Evolutionary conservation across 495 filamentous ascomycete genomes (phyloP), one percentile per base, ranked within the genome.

Genomic region (Pseudomonodictys pantanalensis): DNA sequence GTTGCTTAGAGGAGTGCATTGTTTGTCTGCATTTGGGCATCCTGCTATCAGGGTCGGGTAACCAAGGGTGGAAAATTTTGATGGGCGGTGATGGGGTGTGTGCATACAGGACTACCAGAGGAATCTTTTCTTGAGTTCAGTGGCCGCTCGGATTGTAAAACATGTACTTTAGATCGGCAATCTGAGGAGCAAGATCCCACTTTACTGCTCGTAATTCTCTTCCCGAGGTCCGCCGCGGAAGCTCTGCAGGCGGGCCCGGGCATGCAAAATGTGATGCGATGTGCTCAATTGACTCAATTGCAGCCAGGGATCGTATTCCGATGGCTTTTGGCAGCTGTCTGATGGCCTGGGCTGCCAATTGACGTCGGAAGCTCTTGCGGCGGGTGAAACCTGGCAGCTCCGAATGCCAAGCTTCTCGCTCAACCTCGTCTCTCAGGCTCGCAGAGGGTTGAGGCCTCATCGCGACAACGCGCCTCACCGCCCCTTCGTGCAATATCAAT

Each of bases 81-180:
- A n/a, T n/a, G n/a, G n/a, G n/a, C n/a, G n/a, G 61, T 55, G 61
- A 55, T 58, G 54, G 61, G 61, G 61, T 64, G 61, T 64, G 61
- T 64, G 61, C 55, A 59, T 59, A 64, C 49, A 59, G 38, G 54
- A 64, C 53, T 26, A 56, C 46, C 35, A 46, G n/a, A n/a, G n/a
- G n/a, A n/a, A n/a, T 47, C 9, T 39, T 56, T 64, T 59, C 49
- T 42, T 47, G 53, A 64, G 54, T 53, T 48, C 59, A 64, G 61
- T 58, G 61, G 61, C 61, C 38, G 61, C 53, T 64, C 61, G 51
- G 61, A 64, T 64, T 64, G 61, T 64, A 64, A 64, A 64, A 64
- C 61, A 64, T 64, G 61, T 64, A 64, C 61, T 64, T 64, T 64
- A 64, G 61, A 64, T 44, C 46, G 54, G 25, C 61, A 64, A 64